Conservation (phyloP, 2,329 filamentous ascomycete genomes). For the Botrytis medusae region DNA sequence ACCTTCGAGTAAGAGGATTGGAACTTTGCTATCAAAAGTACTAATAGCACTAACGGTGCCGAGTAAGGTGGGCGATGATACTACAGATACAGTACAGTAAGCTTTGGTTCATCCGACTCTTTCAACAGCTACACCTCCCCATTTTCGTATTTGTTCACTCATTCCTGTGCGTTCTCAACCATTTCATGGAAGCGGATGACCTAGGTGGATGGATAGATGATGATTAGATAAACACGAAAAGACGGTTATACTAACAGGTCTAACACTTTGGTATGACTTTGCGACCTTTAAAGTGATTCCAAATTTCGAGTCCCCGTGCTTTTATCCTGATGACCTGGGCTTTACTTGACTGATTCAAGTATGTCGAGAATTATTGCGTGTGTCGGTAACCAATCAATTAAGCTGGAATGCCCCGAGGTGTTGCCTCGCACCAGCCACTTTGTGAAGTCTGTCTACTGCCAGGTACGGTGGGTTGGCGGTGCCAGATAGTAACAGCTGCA, state of each 20-base stretch:
- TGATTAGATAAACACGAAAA: not conserved
- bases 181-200: not conserved
- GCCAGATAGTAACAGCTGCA: not conserved
- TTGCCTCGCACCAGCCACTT: conserved; percentile 20
- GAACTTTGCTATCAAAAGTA: conserved; percentile 6
- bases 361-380: conserved; percentile 16
- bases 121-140: conserved; percentile 1
- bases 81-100: conserved; percentile 9
- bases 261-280: conserved; percentile 14
- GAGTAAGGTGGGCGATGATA: conserved; percentile 1
- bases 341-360: conserved; percentile 8
- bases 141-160: not conserved
- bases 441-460: conserved; percentile 27
- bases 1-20: not conserved
- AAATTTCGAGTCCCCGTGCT: not conserved
- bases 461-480: conserved; percentile 26
- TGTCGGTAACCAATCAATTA: conserved; percentile 11
- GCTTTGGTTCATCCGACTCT: conserved; percentile 11
- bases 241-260: conserved; percentile 9
- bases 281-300: not conserved
- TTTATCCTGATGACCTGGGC: not conserved
- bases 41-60: not conserved
- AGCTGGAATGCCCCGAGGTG: conserved; percentile 30
- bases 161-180: not conserved
- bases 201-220: not conserved